Conservation (phyloP, 257 asterid species). For the Cordia subcordata region DNA sequence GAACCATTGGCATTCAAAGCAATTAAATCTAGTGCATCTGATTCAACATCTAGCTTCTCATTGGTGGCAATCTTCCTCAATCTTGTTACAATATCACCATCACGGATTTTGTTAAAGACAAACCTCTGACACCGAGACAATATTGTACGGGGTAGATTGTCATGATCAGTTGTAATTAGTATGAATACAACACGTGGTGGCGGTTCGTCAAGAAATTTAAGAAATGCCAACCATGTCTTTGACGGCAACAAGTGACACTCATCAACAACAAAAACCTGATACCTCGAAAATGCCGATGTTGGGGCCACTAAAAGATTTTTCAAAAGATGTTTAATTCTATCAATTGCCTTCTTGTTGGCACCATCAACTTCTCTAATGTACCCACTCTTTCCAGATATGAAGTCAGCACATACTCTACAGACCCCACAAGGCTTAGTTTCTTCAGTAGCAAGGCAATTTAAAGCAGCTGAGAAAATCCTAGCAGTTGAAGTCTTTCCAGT, state of each 20-base stretch:
- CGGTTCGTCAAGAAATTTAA: conserved; percentile 76
- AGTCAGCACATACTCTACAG: conserved; percentile 76
- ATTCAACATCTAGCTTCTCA: conserved; percentile 69
- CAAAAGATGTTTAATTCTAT: conserved; percentile 48
- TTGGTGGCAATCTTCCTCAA: conserved; percentile 61
- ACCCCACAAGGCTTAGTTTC: conserved; percentile 88
- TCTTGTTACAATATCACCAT: conserved; percentile 60
- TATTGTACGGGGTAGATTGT: conserved; percentile 73
- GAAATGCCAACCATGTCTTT: conserved; percentile 79
- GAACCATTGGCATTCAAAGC: conserved; percentile 95
- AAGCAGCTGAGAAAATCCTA: conserved; percentile 75
- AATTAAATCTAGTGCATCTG: conserved; percentile 80
- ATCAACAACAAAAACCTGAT: conserved; percentile 65
- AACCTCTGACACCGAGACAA: conserved; percentile 89
- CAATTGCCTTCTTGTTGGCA: conserved; percentile 59
- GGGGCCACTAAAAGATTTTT: conserved; percentile 39
- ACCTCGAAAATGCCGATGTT: conserved; percentile 36
- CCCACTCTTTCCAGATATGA: conserved; percentile 63
- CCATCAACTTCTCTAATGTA: conserved; percentile 70
- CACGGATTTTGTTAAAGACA: conserved; percentile 71
- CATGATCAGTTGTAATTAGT: conserved; percentile 68
- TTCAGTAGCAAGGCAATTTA: conserved; percentile 82
- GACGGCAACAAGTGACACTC: conserved; percentile 91
- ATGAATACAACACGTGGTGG: conserved; percentile 62
- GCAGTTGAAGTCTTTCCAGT: conserved; percentile 92